Conservation (phyloP, 148 eudicot genomes). For the Euryodendron excelsum region DNA sequence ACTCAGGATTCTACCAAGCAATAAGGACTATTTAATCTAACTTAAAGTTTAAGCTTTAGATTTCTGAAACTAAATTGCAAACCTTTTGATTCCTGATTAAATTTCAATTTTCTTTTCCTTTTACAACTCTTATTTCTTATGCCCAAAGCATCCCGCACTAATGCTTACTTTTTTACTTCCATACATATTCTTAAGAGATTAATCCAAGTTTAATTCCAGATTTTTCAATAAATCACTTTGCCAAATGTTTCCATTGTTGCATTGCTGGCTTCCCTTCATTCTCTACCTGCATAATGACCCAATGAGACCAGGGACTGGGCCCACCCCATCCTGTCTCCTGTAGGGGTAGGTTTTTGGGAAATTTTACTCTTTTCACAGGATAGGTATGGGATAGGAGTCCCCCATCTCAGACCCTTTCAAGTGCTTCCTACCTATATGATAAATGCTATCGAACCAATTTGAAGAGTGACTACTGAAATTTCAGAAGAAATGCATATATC, state of each 20-base stretch:
- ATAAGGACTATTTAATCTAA: too few relatives aligned
- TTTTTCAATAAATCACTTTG: neutral
- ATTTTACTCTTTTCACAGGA: neutral
- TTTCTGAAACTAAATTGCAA: too few relatives aligned
- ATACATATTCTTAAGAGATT: neutral
- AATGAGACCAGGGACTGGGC: neutral
- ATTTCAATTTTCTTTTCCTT: neutral
- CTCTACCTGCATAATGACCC: neutral
- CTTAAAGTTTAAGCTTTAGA: too few relatives aligned
- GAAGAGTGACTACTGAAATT: neutral
- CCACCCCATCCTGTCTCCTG: neutral
- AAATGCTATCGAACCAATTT: neutral
- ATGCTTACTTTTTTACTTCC: neutral
- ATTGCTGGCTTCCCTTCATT: too few relatives aligned
- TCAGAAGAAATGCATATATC: slow-evolving; percentile 5
- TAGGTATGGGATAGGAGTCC: neutral
- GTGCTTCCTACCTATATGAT: neutral
- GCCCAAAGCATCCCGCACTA: neutral
- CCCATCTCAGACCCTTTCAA: too few relatives aligned
- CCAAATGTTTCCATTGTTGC: neutral
- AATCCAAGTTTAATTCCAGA: neutral
- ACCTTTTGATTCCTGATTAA: neutral
- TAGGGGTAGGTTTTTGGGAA: neutral
- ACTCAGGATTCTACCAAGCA: too few relatives aligned
- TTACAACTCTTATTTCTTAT: neutral